A percentile compares a stretch with the other conserved stretches of the same genome.
Conservation (phyloP, 1,284 basidiomycete genomes). For the Ganoderma meredithae region DNA sequence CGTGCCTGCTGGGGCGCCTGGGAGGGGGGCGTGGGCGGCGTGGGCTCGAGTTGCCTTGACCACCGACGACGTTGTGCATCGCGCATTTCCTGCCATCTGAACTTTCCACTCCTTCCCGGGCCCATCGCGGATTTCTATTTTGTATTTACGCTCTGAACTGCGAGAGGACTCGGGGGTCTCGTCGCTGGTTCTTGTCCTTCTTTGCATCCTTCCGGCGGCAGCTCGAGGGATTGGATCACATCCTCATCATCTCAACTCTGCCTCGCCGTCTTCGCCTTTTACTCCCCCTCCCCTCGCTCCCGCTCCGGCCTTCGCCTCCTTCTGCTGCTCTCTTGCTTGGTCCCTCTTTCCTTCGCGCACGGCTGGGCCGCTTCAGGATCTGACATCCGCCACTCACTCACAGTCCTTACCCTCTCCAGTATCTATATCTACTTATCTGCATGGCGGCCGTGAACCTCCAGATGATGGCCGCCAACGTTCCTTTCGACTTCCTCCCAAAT, state of each 20-base stretch:
- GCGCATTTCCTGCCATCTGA: constrained; percentile 39
- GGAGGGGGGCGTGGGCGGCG: constrained; percentile 6
- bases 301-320: constrained; percentile 39
- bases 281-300: constrained; percentile 29
- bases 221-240: constrained; percentile 30
- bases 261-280: constrained; percentile 25
- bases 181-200: constrained; percentile 20
- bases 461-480: constrained; percentile 67
- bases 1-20: constrained; percentile 7
- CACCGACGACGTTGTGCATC: constrained; percentile 50
- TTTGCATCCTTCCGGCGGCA: constrained; percentile 24
- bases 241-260: constrained; percentile 31
- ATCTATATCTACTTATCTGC: constrained; percentile 39
- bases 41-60: constrained; percentile 68
- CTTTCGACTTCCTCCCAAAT: constrained; percentile 73
- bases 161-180: constrained; percentile 29
- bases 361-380: constrained; percentile 48
- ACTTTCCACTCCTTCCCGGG: constrained; percentile 35
- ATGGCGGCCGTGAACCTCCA: constrained; percentile 81
- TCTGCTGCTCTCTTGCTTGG: constrained; percentile 33
- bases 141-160: constrained; percentile 33
- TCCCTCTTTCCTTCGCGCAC: constrained; percentile 40
- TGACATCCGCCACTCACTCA: constrained; percentile 26
- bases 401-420: constrained; percentile 43
- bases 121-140: constrained; percentile 30